phyloP scores from a whole-genome alignment of 2,329 filamentous ascomycete species.

The Geosmithia putterillii region DNA sequence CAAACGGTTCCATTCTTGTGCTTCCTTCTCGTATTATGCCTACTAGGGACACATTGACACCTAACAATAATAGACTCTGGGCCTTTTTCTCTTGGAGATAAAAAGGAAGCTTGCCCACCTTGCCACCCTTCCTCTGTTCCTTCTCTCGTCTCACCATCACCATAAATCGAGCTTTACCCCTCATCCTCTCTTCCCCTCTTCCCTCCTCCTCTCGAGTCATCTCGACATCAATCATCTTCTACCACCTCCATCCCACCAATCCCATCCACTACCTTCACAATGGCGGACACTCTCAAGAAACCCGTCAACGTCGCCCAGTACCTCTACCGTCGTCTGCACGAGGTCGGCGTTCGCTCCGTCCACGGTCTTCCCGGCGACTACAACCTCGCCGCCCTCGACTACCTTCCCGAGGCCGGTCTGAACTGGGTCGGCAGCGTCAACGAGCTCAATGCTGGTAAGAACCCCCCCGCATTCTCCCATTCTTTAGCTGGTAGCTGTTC shows the following conservation, averaged over 20 bases:
- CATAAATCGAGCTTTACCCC: conserved; percentile 1
- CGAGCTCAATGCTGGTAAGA: conserved; percentile 59
- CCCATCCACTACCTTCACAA: conserved; percentile 7
- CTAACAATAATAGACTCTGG: no score
- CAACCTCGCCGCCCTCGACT: conserved; percentile 58
- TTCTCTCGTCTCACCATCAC: not conserved
- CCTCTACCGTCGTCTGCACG: conserved; percentile 50
- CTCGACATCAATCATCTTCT: not conserved
- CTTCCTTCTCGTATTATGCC: no score
- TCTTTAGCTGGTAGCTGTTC: no score
- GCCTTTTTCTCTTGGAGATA: no score
- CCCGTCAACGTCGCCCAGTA: conserved; percentile 54
- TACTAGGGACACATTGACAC: no score
- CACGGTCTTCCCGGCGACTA: conserved; percentile 65
- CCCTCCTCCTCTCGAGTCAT: not conserved
- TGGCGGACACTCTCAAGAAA: conserved; percentile 30
- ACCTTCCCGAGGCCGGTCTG: conserved; percentile 43
- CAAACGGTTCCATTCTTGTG: no score
- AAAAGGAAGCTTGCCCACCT: no score
- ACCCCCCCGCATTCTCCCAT: no score
- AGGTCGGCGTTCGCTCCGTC: conserved; percentile 52
- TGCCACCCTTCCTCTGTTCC: not conserved
- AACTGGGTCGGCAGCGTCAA: conserved; percentile 60
- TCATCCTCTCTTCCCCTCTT: not conserved
- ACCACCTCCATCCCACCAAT: not conserved